These are phyloP conservation scores for Cryoendolithus antarcticus DNA, from an alignment of 2,329 filamentous ascomycete genomes.

Conservation along the genomic window DNA sequence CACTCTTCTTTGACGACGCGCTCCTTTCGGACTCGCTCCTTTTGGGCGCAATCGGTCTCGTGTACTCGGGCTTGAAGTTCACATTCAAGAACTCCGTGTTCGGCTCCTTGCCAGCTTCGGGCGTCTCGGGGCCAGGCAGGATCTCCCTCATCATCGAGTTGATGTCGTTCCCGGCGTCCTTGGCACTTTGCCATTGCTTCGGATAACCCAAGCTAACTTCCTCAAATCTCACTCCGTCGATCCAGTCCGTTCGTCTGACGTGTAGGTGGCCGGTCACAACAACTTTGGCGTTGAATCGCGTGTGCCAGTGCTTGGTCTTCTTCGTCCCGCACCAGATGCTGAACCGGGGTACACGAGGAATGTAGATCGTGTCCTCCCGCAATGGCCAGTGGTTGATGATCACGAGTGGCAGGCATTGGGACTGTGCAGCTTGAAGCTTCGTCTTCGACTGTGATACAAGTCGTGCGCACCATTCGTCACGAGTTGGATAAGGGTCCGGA, in stretches of 20 bases:
- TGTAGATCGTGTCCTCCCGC: conserved; percentile 31
- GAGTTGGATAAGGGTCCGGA: conserved; percentile 31
- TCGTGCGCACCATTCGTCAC: conserved; percentile 33
- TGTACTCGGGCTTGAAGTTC: too few species aligned
- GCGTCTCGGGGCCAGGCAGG: conserved; percentile 28
- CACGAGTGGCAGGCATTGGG: conserved; percentile 25
- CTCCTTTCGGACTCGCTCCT: too few species aligned
- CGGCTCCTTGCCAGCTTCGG: conserved; percentile 17
- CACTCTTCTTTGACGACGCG: too few species aligned
- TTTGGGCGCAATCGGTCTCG: too few species aligned
- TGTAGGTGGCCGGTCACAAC: conserved; percentile 36
- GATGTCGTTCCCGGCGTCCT: conserved; percentile 30
- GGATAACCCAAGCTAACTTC: conserved; percentile 36
- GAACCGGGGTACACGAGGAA: conserved; percentile 32
- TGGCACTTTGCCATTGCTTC: conserved; percentile 33
- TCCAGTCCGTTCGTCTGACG: conserved; percentile 35
- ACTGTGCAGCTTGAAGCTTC: conserved; percentile 25
- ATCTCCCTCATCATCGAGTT: conserved; percentile 36
- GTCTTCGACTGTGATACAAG: conserved; percentile 28
- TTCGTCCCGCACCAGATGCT: conserved; percentile 37
- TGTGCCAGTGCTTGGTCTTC: conserved; percentile 36
- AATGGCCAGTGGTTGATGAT: conserved; percentile 37
- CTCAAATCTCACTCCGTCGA: conserved; percentile 34
- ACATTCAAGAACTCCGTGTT: conserved; percentile 7
- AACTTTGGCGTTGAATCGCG: conserved; percentile 33